Conservation (phyloP, 805 yeast species). For the Lipomyces kockii region DNA sequence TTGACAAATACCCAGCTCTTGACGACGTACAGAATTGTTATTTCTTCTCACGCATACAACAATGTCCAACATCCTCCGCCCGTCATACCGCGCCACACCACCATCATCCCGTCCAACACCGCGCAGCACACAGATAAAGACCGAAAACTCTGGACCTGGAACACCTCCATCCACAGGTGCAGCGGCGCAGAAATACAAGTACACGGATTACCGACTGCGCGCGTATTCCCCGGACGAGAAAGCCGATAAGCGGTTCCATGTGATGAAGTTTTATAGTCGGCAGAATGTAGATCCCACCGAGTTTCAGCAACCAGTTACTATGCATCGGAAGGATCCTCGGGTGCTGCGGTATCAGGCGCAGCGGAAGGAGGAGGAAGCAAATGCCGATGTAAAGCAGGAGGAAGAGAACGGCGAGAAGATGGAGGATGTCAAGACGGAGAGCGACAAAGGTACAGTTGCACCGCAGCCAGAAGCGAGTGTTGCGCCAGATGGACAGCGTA, state of each 20-base stretch:
- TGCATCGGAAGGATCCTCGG: slow-evolving; percentile 93
- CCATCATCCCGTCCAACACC: slow-evolving; percentile 9
- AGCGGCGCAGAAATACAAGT: neutral
- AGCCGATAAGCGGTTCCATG: slow-evolving; percentile 60
- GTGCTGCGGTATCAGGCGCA: slow-evolving; percentile 81
- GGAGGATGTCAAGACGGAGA: slow-evolving; percentile 33
- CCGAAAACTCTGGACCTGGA: slow-evolving; percentile 8
- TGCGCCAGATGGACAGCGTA: slow-evolving; percentile 29
- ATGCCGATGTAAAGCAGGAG: slow-evolving; percentile 26
- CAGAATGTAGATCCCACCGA: slow-evolving; percentile 70
- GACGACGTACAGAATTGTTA: neutral
- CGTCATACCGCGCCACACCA: slow-evolving; percentile 8
- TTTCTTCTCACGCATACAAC: neutral
- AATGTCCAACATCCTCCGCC: slow-evolving; percentile 26
- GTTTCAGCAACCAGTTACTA: slow-evolving; percentile 80
- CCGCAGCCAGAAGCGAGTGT: slow-evolving; percentile 31
- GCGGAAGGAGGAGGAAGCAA: slow-evolving; percentile 35
- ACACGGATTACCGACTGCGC: slow-evolving; percentile 58
- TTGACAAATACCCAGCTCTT: neutral
- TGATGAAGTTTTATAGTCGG: slow-evolving; percentile 77
- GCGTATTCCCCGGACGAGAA: slow-evolving; percentile 76
- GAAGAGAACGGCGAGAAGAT: slow-evolving; percentile 20
- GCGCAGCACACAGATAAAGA: slow-evolving; percentile 13
- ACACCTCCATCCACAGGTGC: slow-evolving; percentile 4
- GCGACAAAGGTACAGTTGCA: slow-evolving; percentile 40